Evolutionary conservation across 352 stramenopile genomes (phyloP), one percentile per base, ranked within the genome.

Genomic region (Globisporangium megalacanthum): DNA sequence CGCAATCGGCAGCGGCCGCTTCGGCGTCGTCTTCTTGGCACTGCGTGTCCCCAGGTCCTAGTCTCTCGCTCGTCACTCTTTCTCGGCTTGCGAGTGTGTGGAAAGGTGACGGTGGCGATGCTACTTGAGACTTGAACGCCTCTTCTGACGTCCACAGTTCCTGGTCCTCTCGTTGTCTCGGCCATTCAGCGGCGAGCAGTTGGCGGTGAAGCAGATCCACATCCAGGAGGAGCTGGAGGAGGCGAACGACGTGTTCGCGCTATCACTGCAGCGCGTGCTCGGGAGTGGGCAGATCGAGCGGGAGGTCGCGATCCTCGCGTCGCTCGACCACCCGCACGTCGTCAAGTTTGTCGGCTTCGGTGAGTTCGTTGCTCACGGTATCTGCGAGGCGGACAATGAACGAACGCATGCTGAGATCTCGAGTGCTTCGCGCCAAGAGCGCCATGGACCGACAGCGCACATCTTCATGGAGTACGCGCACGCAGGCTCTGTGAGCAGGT

Each of bases 391-490:
- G 13, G 41, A 20, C 41, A 11, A 25, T n/a, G 17, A 45, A 29
- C 25, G 25, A 29, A 29, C 25, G 25, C 33, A 29, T 17, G 57
- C 2, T 6, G 6, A 58, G 25, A 17, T 54, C 13, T 5, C 25
- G 33, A 3, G 3, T 58, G n/a, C 54, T 35, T 11, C 10, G 20
- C 20, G 8, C 35, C 25, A 35, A 92, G 79, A 89, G 51, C 58
- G 68, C 36, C 70, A 77, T 22, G 79, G 79, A 1, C 69, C 74
- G 6, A 69, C 72, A 9, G 80, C 82, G 52, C 73, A 79, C 46
- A 85, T 97, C 54, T 89, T 89, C 62, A 88, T 89, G 72, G 89
- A 97, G 62, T 97, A 91, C 47, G 67, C 95, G 8, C 75, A 87
- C 0, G 73, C 77, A 4, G 89, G 91, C 0, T 93, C 83, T 1